Evolutionary conservation across 768 basidiomycete genomes (phyloP).

Genomic region (Tylopilus sp.): DNA sequence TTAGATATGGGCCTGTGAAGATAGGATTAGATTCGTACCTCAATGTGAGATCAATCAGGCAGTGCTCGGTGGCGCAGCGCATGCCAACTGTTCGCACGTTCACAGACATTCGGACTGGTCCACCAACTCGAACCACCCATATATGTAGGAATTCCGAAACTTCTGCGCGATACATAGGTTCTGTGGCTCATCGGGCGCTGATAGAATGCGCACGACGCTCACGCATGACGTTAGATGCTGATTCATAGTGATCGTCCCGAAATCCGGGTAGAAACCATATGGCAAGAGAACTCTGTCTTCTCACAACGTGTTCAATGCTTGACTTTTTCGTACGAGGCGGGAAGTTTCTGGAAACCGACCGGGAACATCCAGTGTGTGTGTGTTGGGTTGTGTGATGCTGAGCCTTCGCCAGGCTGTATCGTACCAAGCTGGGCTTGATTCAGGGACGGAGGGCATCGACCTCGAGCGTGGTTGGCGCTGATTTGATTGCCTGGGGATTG

Average conservation of each 20-base stretch:
- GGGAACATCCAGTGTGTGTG: not conserved
- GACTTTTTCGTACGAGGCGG: constrained; percentile 1
- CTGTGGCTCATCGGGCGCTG: not conserved
- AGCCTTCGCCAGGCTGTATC: not conserved
- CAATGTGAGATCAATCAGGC: not conserved
- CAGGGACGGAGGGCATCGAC: constrained; percentile 4
- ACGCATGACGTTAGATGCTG: not conserved
- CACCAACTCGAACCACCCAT: not conserved
- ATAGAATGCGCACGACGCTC: not conserved
- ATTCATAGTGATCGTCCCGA: constrained; percentile 8
- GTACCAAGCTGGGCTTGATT: not conserved
- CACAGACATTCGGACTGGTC: not conserved
- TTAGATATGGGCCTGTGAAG: not conserved
- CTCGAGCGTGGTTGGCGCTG: not conserved
- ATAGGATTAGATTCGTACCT: not conserved
- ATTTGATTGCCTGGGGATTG: not conserved
- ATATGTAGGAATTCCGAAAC: not conserved
- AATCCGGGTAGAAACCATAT: not conserved
- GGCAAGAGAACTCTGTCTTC: constrained; percentile 2
- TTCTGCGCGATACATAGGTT: not conserved
- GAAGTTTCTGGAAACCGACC: constrained; percentile 3
- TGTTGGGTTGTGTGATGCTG: not conserved
- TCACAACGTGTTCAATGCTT: not conserved
- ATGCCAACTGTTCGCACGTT: not conserved
- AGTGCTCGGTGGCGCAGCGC: not conserved